Percentiles rank a stretch among this genome's conserved stretches.
Conservation (phyloP, 768 basidiomycete species). For the Ramaria sp. region DNA sequence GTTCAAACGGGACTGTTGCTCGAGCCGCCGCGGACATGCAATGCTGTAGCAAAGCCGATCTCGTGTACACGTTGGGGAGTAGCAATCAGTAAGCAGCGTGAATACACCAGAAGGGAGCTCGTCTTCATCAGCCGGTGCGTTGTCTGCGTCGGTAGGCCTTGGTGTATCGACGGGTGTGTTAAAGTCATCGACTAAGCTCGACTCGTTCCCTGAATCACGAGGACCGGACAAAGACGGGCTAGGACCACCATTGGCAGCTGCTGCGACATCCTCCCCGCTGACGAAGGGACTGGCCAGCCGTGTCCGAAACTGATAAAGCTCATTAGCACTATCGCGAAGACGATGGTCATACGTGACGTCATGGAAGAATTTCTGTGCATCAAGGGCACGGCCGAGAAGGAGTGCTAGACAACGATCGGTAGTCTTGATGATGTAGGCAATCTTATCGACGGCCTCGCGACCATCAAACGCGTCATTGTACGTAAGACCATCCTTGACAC, state of each 20-base stretch:
- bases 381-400: slow-evolving; percentile 88
- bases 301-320: slow-evolving; percentile 89
- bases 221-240: background rate
- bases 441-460: slow-evolving; percentile 92
- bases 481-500: slow-evolving; percentile 88
- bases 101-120: slow-evolving; percentile 89
- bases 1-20: slow-evolving; percentile 89
- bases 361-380: slow-evolving; percentile 98
- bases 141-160: slow-evolving; percentile 22
- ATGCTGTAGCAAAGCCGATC: slow-evolving; percentile 97
- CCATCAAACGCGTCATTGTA: slow-evolving; percentile 97
- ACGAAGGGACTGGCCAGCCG: slow-evolving; percentile 78
- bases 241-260: slow-evolving; percentile 1
- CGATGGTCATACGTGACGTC: slow-evolving; percentile 99
- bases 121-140: slow-evolving; percentile 43
- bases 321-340: slow-evolving; percentile 74
- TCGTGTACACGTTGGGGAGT: slow-evolving; percentile 92
- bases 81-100: slow-evolving; percentile 93
- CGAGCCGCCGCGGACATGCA: slow-evolving; percentile 85
- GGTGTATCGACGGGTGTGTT: background rate
- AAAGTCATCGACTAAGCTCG: background rate
- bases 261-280: slow-evolving; percentile 49
- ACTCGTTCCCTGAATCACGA: slow-evolving; percentile 2
- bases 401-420: slow-evolving; percentile 94
- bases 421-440: slow-evolving; percentile 97